Evolutionary conservation across 2,329 filamentous ascomycete species (phyloP).

Genomic region (Lachnellula occidentalis): DNA sequence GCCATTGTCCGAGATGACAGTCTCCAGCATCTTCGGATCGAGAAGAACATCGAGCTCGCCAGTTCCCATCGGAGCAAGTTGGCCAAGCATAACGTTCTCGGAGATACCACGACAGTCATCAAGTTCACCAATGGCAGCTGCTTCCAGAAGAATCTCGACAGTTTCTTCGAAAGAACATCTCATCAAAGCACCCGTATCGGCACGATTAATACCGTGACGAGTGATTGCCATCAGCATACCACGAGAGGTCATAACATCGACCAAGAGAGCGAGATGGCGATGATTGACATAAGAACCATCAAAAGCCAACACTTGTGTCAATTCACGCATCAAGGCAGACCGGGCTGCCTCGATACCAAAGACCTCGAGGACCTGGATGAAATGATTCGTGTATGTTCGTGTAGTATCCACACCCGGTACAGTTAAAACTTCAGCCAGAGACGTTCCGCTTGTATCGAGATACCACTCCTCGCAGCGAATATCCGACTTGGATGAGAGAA

Average conservation of each 20-base stretch:
- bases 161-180: conserved; percentile 97
- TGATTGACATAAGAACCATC: conserved; percentile 98
- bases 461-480: conserved; percentile 85
- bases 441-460: conserved; percentile 87
- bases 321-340: conserved; percentile 78
- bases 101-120: conserved; percentile 88
- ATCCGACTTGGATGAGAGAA: conserved; percentile 70
- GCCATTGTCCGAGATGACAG: conserved; percentile 87
- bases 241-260: conserved; percentile 99
- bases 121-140: conserved; percentile 90
- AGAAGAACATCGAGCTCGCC: conserved; percentile 89
- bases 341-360: conserved; percentile 94
- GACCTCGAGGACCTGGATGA: conserved; percentile 83
- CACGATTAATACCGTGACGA: conserved; percentile 93
- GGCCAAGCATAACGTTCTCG: conserved; percentile 98
- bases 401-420: conserved; percentile 78
- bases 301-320: conserved; percentile 92
- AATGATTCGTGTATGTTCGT: conserved; percentile 78
- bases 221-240: conserved; percentile 96
- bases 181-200: conserved; percentile 92
- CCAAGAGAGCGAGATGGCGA: conserved; percentile 93
- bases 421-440: conserved; percentile 86
- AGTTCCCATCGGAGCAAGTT: conserved; percentile 86
- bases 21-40: conserved; percentile 57
- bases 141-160: conserved; percentile 93